Evolutionary conservation across 257 asterid species (phyloP).

Genomic region (Hygrophila difformis): DNA sequence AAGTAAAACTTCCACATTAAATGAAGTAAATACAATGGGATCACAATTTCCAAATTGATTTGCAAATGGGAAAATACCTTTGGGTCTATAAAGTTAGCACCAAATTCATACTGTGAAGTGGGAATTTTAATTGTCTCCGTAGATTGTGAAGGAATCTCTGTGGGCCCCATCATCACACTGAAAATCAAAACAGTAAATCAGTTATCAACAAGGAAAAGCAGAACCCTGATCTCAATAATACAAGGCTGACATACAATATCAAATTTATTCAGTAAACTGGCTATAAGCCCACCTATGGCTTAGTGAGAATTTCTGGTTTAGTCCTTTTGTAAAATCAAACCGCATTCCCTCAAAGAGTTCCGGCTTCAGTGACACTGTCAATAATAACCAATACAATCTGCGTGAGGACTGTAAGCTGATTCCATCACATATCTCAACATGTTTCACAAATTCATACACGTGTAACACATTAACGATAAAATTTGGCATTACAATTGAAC

Average conservation of each 20-base stretch:
- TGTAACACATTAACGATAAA: too few relatives aligned
- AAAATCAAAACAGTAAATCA: neutral
- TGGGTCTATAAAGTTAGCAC: constrained; percentile 89
- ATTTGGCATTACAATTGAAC: too few relatives aligned
- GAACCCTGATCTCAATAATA: neutral
- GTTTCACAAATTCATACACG: too few relatives aligned
- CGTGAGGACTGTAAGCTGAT: too few relatives aligned
- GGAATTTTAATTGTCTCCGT: constrained; percentile 80
- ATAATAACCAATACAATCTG: constrained; percentile 4
- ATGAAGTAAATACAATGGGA: constrained; percentile 15
- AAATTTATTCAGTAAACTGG: neutral
- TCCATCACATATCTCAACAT: too few relatives aligned
- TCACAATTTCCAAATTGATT: neutral
- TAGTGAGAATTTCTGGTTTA: constrained; percentile 78
- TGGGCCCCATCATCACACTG: constrained; percentile 67
- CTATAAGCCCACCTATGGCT: constrained; percentile 66
- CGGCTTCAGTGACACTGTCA: constrained; percentile 97
- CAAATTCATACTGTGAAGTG: constrained; percentile 91
- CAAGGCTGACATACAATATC: neutral
- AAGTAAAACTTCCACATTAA: too few relatives aligned
- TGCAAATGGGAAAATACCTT: constrained; percentile 31
- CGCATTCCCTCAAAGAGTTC: constrained; percentile 98
- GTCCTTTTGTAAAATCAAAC: constrained; percentile 88
- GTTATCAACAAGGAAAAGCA: neutral
- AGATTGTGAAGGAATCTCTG: constrained; percentile 90